Evolutionary conservation across 208 protist species (phyloP), one percentile per base, ranked within the genome.

Genomic region (Trypanosoma scelopori): DNA sequence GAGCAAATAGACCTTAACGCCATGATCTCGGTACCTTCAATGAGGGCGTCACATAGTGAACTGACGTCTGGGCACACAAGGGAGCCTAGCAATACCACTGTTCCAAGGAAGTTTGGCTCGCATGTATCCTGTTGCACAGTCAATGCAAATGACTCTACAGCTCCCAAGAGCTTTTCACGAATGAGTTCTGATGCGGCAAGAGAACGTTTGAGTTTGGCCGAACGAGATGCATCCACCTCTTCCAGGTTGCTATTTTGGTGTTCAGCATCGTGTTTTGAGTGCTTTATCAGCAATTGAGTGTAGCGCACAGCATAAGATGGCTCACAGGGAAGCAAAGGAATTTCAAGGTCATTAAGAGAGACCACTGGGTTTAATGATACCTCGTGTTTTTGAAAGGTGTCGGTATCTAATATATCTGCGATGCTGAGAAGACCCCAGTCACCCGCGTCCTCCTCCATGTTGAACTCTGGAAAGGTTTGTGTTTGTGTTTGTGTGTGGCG

Each of bases 341-440:
- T 43, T 62, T 74, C 60, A 65, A 66, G 45, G 27, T 81, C 76
- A 59, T 49, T 60, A 35, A 78, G 32, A 20, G 55, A 62, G 22
- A 64, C 50, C 25, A 43, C 42, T 23, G 47, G 52, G 43, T 35
- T 57, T 28, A 39, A 51, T 55, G 48, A 15, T 23, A 69, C 15
- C 25, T 67, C 63, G 47, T 64, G 52, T 68, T 71, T 73, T 20
- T 49, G 50, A 55, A 47, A 22, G 27, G 56, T 41, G 49, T 76
- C 59, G 11, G 65, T 65, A 43, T 87, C 81, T 48, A 78, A 59
- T 23, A 87, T 68, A 68, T 93, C 87, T 7, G 87, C 81, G 28
- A 93, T 75, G 55, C 81, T 90, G 32, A 93, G 60, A 59, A 90
- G 77, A 15, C 83, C 87, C 87, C 87, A 90, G 55, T 90, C 82